Evolutionary conservation across 1,139 yeast genomes (phyloP), one percentile per base, ranked within the genome.

Genomic region (Candida sp.): DNA sequence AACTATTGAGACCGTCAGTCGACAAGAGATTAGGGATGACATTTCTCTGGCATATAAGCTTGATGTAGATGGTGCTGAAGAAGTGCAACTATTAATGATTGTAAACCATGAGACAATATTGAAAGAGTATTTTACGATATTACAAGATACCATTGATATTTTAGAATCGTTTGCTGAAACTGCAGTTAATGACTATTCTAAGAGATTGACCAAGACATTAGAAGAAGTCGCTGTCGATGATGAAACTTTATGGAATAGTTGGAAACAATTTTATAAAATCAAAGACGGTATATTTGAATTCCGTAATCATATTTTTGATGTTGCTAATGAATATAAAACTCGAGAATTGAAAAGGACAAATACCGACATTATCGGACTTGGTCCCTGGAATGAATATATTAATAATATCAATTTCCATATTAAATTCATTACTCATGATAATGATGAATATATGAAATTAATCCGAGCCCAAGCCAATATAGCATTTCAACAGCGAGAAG

Each of bases 401-500:
- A 65, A 66, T 22, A 83, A 80, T 45, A 73, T 86, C 21, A 83
- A 82, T 52, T 69, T 72, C 50, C 87, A 88, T 45, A 68, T 87
- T 40, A 72, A 75, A 42, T 69, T 81, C 34, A 61, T 89, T 45
- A 66, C 80, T 30, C 76, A 81, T 47, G 97, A 90, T 58, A 80
- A 85, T 45, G 86, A 83, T 27, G 84, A 84, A 49, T 85, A 82
- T 58, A 67, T 88, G 52, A 81, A 82, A 46, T 77, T 87, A 42
- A 71, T 85, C 46, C 76, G 97, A 56, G 91, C 95, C 11, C 79
- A 83, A 60, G 95, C 96, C 19, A 91, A 90, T 57, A 66, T 87
- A 37, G 84, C 85, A 15, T 85, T 87, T 61, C 97, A 89, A 64
- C 68, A 71, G 47, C 79, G 95, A 52, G 91, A 86, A 59, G 73